Percentiles rank a stretch among this genome's conserved stretches.
phyloP scores from a whole-genome alignment of 2,329 filamentous ascomycete species.

The Cercospora zeae-maydis region DNA sequence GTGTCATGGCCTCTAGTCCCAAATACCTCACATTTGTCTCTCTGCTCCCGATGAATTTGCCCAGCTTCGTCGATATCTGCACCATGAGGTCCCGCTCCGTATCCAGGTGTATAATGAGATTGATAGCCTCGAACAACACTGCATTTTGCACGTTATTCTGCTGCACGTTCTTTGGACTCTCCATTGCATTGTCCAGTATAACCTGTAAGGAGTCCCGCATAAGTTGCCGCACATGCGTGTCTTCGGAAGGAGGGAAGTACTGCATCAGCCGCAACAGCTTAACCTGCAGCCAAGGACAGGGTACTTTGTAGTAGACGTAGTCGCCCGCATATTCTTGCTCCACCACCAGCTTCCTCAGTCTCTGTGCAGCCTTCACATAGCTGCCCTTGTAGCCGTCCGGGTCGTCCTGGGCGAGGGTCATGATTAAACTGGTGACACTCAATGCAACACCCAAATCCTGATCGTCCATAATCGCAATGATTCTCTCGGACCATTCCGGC shows the following conservation, averaged over 20 bases:
- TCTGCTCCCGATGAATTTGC: conserved; percentile 92
- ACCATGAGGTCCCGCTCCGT: conserved; percentile 94
- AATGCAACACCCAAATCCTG: conserved; percentile 88
- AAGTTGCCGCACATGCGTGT: conserved; percentile 84
- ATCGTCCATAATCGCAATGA: conserved; percentile 99
- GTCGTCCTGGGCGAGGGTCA: conserved; percentile 90
- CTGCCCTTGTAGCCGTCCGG: conserved; percentile 91
- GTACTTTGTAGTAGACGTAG: conserved; percentile 99
- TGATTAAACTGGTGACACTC: conserved; percentile 92
- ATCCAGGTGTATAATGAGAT: conserved; percentile 94
- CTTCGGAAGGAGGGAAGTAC: conserved; percentile 94
- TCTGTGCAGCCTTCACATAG: conserved; percentile 87
- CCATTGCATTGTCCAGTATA: conserved; percentile 86
- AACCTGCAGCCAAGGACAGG: conserved; percentile 96
- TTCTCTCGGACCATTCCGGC: conserved; percentile 94
- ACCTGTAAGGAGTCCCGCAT: conserved; percentile 88
- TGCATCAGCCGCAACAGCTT: conserved; percentile 89
- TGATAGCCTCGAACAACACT: conserved; percentile 96
- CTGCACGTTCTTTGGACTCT: conserved; percentile 96
- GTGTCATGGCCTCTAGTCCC: conserved; percentile 95
- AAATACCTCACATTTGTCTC: conserved; percentile 98
- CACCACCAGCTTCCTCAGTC: conserved; percentile 83
- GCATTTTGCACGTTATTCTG: conserved; percentile 99
- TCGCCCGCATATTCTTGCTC: conserved; percentile 86
- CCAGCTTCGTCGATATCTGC: conserved; percentile 84